Evolutionary conservation across 371 early-diverging fungal species (phyloP).

Genomic region (Mucor indicus): DNA sequence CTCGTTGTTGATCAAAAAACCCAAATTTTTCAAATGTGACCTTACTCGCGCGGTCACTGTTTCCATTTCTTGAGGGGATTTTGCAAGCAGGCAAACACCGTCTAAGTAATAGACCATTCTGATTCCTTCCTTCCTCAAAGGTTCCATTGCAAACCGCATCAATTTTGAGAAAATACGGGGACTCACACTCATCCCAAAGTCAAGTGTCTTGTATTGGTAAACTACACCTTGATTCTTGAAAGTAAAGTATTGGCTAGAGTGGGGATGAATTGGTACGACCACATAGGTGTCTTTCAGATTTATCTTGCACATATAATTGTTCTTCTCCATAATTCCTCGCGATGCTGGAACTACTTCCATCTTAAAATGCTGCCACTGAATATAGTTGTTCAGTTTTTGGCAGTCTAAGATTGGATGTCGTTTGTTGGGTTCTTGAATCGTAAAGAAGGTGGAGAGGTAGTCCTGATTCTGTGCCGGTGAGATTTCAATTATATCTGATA

Average conservation of each 20-base stretch:
- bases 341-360: slow-evolving; percentile 6
- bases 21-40: too few species aligned
- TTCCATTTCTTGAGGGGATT: not conserved
- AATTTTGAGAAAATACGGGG: slow-evolving; percentile 10
- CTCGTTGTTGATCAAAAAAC: slow-evolving; percentile 4
- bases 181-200: slow-evolving; percentile 8
- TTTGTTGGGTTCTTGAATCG: slow-evolving; percentile 3
- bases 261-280: slow-evolving; percentile 7
- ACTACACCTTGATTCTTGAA: slow-evolving; percentile 1
- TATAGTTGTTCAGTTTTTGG: not conserved
- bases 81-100: slow-evolving; percentile 3
- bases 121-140: slow-evolving; percentile 3
- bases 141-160: slow-evolving; percentile 7
- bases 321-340: slow-evolving; percentile 2
- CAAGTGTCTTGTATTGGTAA: slow-evolving; percentile 8
- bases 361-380: slow-evolving; percentile 7
- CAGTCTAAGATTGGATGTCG: slow-evolving; percentile 2
- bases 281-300: slow-evolving; percentile 9
- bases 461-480: not conserved
- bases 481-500: not conserved
- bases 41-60: too few species aligned
- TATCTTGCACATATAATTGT: slow-evolving; percentile 8
- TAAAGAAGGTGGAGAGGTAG: not conserved
- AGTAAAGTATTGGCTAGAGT: not conserved
- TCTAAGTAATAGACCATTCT: slow-evolving; percentile 8